phyloP scores from a whole-genome alignment of 148 eudicot species.

The Nepenthes mirabilis region DNA sequence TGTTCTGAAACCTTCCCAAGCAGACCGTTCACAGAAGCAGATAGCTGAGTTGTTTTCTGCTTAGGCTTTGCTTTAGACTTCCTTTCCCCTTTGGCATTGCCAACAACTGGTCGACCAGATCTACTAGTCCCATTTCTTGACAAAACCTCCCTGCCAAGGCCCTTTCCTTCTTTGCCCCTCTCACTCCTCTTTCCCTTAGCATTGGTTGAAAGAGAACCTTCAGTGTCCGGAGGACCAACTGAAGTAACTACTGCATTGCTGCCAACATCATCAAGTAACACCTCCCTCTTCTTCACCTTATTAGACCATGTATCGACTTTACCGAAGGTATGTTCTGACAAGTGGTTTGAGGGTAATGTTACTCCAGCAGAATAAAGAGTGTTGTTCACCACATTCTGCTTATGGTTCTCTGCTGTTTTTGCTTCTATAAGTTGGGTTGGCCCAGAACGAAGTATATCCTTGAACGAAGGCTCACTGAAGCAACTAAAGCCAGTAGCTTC shows the following conservation, averaged over 20 bases:
- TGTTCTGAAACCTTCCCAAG: conserved; percentile 29
- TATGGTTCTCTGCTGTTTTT: conserved; percentile 11
- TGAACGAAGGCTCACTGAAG: conserved; percentile 37
- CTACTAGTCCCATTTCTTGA: conserved; percentile 35
- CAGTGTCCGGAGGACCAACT: conserved; percentile 22
- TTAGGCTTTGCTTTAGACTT: conserved; percentile 50
- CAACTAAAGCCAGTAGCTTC: conserved; percentile 49
- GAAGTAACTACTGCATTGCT: conserved; percentile 20
- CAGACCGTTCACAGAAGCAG: conserved; percentile 36
- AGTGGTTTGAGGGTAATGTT: conserved; percentile 10
- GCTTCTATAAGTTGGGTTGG: conserved; percentile 16
- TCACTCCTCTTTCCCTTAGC: conserved; percentile 66
- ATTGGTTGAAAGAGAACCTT: conserved; percentile 30
- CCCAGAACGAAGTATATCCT: conserved; percentile 36
- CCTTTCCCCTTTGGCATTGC: conserved; percentile 46
- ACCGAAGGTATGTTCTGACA: conserved; percentile 21
- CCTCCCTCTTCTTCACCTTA: conserved; percentile 37
- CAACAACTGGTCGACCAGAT: conserved; percentile 30
- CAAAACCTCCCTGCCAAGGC: conserved; percentile 25
- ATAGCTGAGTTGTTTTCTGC: conserved; percentile 41
- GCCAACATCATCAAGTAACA: conserved; percentile 43
- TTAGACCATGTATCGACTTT: conserved; percentile 35
- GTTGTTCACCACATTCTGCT: conserved; percentile 23
- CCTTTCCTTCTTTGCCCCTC: conserved; percentile 56
- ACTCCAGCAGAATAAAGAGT: conserved; percentile 20